A percentile compares a stretch with the other conserved stretches of the same genome.
phyloP scores from a whole-genome alignment of 495 filamentous ascomycete genomes.

The Xylaria sp. region DNA sequence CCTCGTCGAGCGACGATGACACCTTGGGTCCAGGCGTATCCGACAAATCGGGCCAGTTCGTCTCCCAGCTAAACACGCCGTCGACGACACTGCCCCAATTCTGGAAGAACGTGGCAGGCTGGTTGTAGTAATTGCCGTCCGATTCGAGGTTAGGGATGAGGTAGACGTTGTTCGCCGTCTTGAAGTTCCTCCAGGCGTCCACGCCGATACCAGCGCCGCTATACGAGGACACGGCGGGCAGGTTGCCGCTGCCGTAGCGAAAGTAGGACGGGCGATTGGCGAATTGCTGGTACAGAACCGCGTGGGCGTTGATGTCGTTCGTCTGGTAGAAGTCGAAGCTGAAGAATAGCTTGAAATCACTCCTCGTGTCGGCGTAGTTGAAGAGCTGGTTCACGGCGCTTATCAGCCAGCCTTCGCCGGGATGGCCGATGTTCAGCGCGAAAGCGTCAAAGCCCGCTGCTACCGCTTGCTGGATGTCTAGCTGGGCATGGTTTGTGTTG shows the following conservation, averaged over 20 bases:
- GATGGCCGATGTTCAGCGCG: conserved; percentile 45
- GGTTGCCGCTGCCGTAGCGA: conserved; percentile 31
- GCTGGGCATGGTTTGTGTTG: conserved; percentile 41
- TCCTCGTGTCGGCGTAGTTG: conserved; percentile 34
- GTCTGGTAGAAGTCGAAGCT: conserved; percentile 48
- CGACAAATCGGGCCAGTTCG: conserved; percentile 41
- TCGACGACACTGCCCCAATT: conserved; percentile 38
- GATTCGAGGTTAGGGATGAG: conserved; percentile 42
- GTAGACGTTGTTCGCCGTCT: conserved; percentile 38
- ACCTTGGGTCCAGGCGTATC: conserved; percentile 33
- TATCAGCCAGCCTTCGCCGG: conserved; percentile 36
- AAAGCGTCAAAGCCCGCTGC: conserved; percentile 46
- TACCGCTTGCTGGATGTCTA: conserved; percentile 44
- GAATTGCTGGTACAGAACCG: conserved; percentile 37
- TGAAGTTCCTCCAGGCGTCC: conserved; percentile 38
- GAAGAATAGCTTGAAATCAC: conserved; percentile 50
- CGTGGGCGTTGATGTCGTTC: conserved; percentile 37
- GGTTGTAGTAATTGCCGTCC: conserved; percentile 36
- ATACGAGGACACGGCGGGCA: conserved; percentile 43
- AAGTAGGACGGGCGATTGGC: conserved; percentile 39
- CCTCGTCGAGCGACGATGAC: conserved; percentile 34
- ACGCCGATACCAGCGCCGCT: conserved; percentile 37
- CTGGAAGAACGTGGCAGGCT: conserved; percentile 34
- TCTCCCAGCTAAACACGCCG: conserved; percentile 48
- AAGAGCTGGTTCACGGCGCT: conserved; percentile 44